A percentile compares a stretch with the other conserved stretches of the same genome.
These are phyloP conservation scores for Alternaria ventricosa DNA, from an alignment of 2,329 filamentous ascomycete species.

Conservation along the genomic window DNA sequence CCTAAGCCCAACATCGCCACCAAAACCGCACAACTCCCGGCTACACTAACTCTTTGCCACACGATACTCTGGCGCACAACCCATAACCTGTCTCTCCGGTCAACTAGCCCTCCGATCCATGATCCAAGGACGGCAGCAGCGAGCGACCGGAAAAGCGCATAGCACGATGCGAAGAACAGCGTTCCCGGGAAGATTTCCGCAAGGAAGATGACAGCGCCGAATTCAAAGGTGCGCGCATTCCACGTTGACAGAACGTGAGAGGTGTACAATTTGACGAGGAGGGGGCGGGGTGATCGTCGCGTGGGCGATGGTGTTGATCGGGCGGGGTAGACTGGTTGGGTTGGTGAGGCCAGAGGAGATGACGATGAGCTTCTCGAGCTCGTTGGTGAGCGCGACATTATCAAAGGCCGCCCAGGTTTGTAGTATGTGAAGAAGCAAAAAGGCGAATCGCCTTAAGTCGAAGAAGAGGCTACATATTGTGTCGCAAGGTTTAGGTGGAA, in stretches of 20 bases:
- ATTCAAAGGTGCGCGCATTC: conserved; percentile 59
- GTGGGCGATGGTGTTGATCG: conserved; percentile 3
- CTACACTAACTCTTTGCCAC: conserved; percentile 45
- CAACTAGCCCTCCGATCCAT: conserved; percentile 65
- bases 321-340: conserved; percentile 11
- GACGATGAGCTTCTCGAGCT: neutral
- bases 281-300: conserved; percentile 13
- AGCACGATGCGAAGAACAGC: conserved; percentile 71
- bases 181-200: conserved; percentile 59
- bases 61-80: conserved; percentile 52
- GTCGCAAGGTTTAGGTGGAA: neutral
- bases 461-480: conserved; percentile 9
- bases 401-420: neutral
- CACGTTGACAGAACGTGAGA: conserved; percentile 58
- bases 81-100: conserved; percentile 54
- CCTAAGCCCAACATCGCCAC: conserved; percentile 20
- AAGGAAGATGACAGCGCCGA: conserved; percentile 58
- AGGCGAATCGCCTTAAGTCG: neutral
- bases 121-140: conserved; percentile 66
- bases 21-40: conserved; percentile 40
- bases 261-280: conserved; percentile 49
- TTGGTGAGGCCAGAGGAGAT: neutral
- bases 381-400: conserved; percentile 11
- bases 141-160: conserved; percentile 67
- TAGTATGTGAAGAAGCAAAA: neutral